Percentiles rank a stretch among this genome's conserved stretches.
phyloP scores from a whole-genome alignment of 169 alveolate species.

The Sarcocystis neurona region DNA sequence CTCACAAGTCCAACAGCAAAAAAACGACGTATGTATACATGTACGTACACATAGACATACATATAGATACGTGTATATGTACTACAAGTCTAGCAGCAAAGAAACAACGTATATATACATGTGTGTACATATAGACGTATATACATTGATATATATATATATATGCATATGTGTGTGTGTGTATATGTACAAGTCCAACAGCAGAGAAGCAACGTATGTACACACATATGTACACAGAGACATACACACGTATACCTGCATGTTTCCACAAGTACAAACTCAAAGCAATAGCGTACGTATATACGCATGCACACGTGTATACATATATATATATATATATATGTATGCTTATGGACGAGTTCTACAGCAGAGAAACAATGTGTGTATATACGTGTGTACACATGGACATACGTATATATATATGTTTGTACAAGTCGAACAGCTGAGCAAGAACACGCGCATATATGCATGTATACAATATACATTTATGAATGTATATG shows the following conservation, averaged over 20 bases:
- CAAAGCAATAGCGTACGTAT: too few relatives aligned
- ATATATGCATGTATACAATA: background rate
- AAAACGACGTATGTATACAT: background rate
- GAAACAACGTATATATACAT: background rate
- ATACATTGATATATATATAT: background rate
- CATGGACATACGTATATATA: background rate
- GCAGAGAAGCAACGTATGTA: background rate
- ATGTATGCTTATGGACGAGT: background rate
- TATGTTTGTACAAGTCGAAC: background rate
- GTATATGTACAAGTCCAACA: background rate
- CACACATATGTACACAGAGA: background rate
- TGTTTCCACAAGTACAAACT: too few relatives aligned
- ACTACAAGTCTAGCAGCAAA: background rate
- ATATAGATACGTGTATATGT: background rate
- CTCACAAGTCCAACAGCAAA: background rate
- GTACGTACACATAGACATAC: background rate
- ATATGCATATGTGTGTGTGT: conserved; percentile 8
- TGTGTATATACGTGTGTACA: background rate
- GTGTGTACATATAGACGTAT: background rate
- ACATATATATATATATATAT: background rate
- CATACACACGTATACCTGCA: background rate
- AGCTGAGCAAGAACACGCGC: background rate
- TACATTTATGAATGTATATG: background rate
- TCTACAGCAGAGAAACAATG: background rate
- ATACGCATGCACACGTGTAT: background rate